Conservation (phyloP, 2,329 filamentous ascomycete genomes). For the Monilinia vaccinii-corymbosi region DNA sequence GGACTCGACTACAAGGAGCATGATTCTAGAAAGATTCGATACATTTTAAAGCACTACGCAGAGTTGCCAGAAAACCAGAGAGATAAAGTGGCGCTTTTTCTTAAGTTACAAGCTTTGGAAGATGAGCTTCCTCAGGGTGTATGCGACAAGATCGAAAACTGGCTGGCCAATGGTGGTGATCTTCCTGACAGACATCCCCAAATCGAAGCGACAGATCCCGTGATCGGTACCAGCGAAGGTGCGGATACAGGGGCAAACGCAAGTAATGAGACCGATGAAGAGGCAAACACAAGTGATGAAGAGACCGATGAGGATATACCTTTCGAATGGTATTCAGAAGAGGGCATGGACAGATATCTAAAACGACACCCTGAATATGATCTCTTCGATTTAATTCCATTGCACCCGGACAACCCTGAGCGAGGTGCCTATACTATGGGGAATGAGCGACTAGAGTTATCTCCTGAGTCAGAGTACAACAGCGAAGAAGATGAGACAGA, state of each 20-base stretch:
- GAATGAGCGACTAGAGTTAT: not conserved
- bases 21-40: slow-evolving; percentile 18
- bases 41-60: slow-evolving; percentile 16
- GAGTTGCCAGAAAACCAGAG: slow-evolving; percentile 10
- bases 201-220: not conserved
- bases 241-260: not conserved
- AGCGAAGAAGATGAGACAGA: not conserved
- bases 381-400: not conserved
- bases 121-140: slow-evolving; percentile 13
- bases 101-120: slow-evolving; percentile 11
- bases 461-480: not conserved
- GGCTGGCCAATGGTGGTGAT: slow-evolving; percentile 16
- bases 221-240: not conserved
- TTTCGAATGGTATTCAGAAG: not conserved
- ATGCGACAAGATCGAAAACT: slow-evolving; percentile 11
- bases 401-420: not conserved
- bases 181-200: not conserved
- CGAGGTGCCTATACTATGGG: not conserved
- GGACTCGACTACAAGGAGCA: slow-evolving; percentile 20
- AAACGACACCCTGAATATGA: not conserved
- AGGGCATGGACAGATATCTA: not conserved
- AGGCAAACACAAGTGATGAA: not conserved
- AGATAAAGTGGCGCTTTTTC: slow-evolving; percentile 12
- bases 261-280: no score
- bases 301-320: no score